Evolutionary conservation across 129 eudicot species (phyloP).

Genomic region (Tanacetum coccineum): DNA sequence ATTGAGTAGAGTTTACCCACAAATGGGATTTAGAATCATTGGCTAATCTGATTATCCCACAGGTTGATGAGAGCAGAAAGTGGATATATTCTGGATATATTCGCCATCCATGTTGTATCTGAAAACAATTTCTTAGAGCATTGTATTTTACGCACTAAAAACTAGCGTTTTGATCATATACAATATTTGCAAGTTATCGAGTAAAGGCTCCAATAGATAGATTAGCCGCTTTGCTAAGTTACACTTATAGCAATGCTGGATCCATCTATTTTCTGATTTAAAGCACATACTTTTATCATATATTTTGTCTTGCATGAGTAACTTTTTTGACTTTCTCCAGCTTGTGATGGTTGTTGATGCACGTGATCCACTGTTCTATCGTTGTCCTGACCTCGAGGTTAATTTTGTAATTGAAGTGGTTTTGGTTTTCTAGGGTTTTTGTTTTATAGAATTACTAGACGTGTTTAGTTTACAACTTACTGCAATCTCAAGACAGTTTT

Average conservation of each 20-base stretch:
- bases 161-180: too few species aligned
- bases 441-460: conserved; percentile 11
- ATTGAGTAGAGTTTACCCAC: too few species aligned
- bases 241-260: background rate
- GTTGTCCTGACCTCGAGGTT: conserved; percentile 99
- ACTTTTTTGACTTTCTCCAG: conserved; percentile 41
- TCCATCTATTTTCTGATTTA: conserved; percentile 6
- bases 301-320: background rate
- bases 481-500: background rate
- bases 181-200: too few species aligned
- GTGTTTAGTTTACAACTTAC: background rate
- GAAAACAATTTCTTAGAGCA: too few species aligned
- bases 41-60: background rate
- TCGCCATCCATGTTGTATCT: too few species aligned
- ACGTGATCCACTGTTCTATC: conserved; percentile 91
- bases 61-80: too few species aligned
- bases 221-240: background rate
- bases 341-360: conserved; percentile 99
- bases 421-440: too few species aligned
- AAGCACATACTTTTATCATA: background rate
- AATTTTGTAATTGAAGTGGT: conserved; percentile 12
- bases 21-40: too few species aligned
- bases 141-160: too few species aligned
- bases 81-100: too few species aligned
- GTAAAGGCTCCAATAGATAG: too few species aligned